Evolutionary conservation across 257 asterid genomes (phyloP).

Genomic region (Paulownia fortunei): DNA sequence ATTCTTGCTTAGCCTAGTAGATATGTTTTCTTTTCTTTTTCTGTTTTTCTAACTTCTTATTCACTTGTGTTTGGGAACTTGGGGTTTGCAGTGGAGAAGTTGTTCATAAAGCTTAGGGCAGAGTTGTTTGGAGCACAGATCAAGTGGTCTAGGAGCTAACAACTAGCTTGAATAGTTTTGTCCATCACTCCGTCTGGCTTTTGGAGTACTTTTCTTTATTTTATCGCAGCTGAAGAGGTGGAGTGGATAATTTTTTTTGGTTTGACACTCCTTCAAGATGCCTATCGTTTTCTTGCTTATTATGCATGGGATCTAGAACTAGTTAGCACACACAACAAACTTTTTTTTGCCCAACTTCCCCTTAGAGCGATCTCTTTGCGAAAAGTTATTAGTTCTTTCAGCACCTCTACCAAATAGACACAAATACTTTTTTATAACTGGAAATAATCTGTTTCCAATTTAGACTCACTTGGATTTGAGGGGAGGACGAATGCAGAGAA

Average conservation of each 20-base stretch:
- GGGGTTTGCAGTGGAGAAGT: neutral
- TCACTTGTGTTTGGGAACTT: neutral
- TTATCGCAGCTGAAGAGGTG: neutral
- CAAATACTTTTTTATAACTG: neutral
- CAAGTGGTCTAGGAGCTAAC: neutral
- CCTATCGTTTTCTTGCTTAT: neutral
- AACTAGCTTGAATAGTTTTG: neutral
- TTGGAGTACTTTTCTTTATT: neutral
- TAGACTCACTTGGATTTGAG: conserved; percentile 8
- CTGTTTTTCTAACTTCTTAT: conserved; percentile 3
- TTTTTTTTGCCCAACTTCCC: neutral
- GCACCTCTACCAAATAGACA: neutral
- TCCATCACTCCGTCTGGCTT: neutral
- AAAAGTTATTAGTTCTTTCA: neutral
- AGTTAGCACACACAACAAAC: neutral
- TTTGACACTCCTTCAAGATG: neutral
- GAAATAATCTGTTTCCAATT: conserved; percentile 9
- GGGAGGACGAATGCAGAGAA: neutral
- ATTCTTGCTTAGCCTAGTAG: neutral
- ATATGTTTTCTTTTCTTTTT: neutral
- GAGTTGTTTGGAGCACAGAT: neutral
- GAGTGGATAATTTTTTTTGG: neutral
- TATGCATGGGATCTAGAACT: neutral
- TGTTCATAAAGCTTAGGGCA: neutral
- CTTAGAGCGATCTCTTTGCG: neutral